Evolutionary conservation across 129 eudicot genomes (phyloP), one percentile per base, ranked within the genome.

Genomic region (Chrysanthemum makinoi): DNA sequence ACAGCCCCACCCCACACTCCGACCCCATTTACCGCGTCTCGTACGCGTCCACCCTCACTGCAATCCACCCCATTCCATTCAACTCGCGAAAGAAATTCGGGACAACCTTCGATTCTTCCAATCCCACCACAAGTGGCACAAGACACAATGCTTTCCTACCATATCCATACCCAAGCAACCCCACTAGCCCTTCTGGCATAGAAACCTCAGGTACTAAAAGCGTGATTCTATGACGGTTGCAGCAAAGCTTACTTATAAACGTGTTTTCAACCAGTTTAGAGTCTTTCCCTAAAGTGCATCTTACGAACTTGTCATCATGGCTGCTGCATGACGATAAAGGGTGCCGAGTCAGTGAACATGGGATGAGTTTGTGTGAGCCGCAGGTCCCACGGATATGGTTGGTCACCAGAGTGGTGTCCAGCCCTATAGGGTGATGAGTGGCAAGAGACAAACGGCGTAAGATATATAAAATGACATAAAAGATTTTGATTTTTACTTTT

Each of bases 361-460:
- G 43, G 85, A 49, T 49, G 91, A 76, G 15, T 81, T 68, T 75
- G 95, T 89, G 47, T 78, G 66, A 26, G 86, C 55, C 58, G 96
- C 89, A 80, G 96, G 72, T 53, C 74, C 79, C 30, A 89, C 85
- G 75, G 85, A 4, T 85, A 92, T 74, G 68, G 95, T 83, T 70
- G 96, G 98, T 82, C 91, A 86, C 88, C 88, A 87, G 66, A 89
- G 85, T 4, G 98, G 92, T 7, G 84, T 67, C 91, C 95, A 93
- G 12, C 84, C 83, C 46, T 82, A 81, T 77, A 68, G 88, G 49
- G 47, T 79, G 66, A 93, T 80, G 80, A 83, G 79, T 65, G 64
- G 75, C 22, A 88, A 80, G 63, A 93, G 87, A 56, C 98, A 78
- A 49, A 14, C 74, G 73, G 91, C 95, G 76, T 89, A 93, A 82